These are phyloP conservation scores for Coelastrella sp. DNA, from an alignment of 139 green algal genomes.

Conservation along the genomic window DNA sequence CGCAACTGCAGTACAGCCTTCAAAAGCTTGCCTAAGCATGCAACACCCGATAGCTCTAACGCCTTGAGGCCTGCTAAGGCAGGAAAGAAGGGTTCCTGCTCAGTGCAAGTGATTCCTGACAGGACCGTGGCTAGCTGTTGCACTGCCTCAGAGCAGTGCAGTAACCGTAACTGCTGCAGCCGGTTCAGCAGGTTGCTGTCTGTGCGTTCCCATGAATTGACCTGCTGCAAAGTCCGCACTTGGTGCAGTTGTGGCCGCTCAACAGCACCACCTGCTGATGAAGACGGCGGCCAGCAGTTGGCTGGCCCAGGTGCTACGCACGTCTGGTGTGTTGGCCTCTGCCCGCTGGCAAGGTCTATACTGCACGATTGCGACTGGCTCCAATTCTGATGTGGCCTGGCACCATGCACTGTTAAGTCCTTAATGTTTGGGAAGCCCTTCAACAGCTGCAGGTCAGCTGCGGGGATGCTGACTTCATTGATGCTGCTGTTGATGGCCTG, in stretches of 20 bases:
- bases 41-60: neutral
- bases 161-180: neutral
- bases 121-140: constrained; percentile 6
- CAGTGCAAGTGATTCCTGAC: neutral
- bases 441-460: constrained; percentile 22
- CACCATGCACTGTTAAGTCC: constrained; percentile 8
- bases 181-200: neutral
- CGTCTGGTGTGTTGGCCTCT: too few relatives aligned
- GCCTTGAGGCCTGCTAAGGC: neutral
- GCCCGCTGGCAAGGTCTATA: too few relatives aligned
- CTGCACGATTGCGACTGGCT: too few relatives aligned
- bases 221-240: too few relatives aligned
- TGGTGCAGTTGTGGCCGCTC: too few relatives aligned
- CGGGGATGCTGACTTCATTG: constrained; percentile 3
- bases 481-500: constrained; percentile 39
- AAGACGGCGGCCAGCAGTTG: too few relatives aligned
- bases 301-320: too few relatives aligned
- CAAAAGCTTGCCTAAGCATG: neutral
- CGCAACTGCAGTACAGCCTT: neutral
- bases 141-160: neutral
- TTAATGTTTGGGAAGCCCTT: constrained; percentile 2
- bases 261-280: too few relatives aligned
- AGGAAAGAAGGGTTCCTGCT: too few relatives aligned
- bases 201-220: neutral
- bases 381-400: neutral